These are phyloP conservation scores for Polytrichum formosum DNA, from an alignment of 225 moss, liverwort and hornwort species.

Conservation along the genomic window DNA sequence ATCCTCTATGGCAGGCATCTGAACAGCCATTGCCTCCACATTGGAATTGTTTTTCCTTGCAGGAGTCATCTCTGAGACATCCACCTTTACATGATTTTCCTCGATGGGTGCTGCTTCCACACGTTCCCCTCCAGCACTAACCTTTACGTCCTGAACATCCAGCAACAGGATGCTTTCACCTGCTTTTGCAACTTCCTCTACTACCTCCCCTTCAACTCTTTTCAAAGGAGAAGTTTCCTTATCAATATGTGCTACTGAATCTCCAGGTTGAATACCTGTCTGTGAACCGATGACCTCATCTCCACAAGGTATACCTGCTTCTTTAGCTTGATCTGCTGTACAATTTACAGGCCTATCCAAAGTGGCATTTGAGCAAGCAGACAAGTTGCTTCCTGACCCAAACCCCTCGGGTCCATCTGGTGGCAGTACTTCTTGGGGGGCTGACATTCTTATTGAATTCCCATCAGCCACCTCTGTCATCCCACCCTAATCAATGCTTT, in stretches of 20 bases:
- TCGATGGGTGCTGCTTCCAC: slow-evolving; percentile 7
- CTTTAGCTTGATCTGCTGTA: not conserved
- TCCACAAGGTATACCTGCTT: not conserved
- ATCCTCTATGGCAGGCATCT: slow-evolving; percentile 19
- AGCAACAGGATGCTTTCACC: not conserved
- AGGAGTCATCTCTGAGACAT: slow-evolving; percentile 6
- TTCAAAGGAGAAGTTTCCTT: slow-evolving; percentile 7
- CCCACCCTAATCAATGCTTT: slow-evolving; percentile 20
- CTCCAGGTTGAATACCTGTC: slow-evolving; percentile 15
- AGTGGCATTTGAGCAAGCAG: slow-evolving; percentile 22
- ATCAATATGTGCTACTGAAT: slow-evolving; percentile 6
- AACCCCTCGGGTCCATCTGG: slow-evolving; percentile 28
- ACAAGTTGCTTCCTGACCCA: slow-evolving; percentile 11
- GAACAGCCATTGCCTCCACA: slow-evolving; percentile 7
- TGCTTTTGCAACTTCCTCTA: slow-evolving; percentile 7
- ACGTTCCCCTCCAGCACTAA: not conserved
- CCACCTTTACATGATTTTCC: slow-evolving; percentile 14
- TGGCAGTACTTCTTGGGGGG: slow-evolving; percentile 26
- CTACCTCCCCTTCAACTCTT: slow-evolving; percentile 6
- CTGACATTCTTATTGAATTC: slow-evolving; percentile 47
- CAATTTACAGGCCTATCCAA: slow-evolving; percentile 8
- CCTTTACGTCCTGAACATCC: slow-evolving; percentile 9
- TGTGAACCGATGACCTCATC: slow-evolving; percentile 2
- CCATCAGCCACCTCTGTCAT: slow-evolving; percentile 60
- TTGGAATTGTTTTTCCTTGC: slow-evolving; percentile 2